Evolutionary conservation across 2,329 filamentous ascomycete genomes (phyloP).

Genomic region (Bisporella sp.): DNA sequence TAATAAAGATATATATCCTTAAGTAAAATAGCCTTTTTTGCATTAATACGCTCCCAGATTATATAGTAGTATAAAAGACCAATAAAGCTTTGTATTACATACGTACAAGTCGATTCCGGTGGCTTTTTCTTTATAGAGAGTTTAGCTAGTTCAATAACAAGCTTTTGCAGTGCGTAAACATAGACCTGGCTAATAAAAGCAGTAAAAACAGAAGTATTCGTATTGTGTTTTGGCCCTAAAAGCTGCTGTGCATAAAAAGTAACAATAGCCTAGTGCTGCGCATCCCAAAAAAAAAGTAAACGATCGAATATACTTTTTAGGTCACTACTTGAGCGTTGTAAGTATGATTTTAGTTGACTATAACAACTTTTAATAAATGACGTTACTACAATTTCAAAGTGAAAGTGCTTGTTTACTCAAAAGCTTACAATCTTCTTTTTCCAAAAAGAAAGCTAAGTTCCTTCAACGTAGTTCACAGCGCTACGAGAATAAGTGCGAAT

Average conservation of each 20-base stretch:
- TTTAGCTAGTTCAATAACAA: not conserved
- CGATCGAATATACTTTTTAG: not conserved
- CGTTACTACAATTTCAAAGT: not conserved
- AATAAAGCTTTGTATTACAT: not conserved
- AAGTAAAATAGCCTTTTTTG: not conserved
- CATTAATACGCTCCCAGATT: not conserved
- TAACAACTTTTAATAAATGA: not conserved
- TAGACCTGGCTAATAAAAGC: not conserved
- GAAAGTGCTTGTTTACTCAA: not conserved
- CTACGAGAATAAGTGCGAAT: not conserved
- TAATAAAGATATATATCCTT: slow-evolving; percentile 1
- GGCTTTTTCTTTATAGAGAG: not conserved
- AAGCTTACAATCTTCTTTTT: not conserved
- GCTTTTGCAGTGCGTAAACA: not conserved
- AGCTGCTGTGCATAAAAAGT: not conserved
- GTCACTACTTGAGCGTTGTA: not conserved
- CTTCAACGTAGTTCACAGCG: not conserved
- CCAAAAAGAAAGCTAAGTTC: slow-evolving; percentile 1
- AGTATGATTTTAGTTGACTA: not conserved
- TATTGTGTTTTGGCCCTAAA: not conserved
- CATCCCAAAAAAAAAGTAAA: not conserved
- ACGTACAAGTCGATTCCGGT: not conserved
- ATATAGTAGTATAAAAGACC: not conserved
- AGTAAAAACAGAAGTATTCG: not conserved
- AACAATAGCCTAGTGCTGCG: not conserved